Conservation (phyloP, 345 rosid species). For the Salix exigua region DNA sequence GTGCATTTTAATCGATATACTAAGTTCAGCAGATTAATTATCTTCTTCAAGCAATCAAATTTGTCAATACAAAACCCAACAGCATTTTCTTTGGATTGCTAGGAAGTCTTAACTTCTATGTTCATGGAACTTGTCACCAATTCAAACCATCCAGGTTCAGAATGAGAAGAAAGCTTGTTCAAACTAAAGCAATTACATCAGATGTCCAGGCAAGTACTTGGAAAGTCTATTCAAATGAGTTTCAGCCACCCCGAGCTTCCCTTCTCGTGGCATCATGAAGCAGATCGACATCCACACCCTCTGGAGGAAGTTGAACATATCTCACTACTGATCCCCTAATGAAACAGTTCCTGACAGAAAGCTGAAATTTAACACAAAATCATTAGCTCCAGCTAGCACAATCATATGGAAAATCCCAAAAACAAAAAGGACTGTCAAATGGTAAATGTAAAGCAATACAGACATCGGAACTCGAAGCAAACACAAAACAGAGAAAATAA, state of each 20-base stretch:
- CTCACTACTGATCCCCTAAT: conserved; percentile 98
- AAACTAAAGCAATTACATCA: conserved; percentile 20
- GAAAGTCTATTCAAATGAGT: neutral
- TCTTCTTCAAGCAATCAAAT: neutral
- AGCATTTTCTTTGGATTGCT: neutral
- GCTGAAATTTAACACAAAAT: conserved; percentile 47
- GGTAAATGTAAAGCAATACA: neutral
- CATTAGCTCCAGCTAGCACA: neutral
- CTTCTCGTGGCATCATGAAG: conserved; percentile 99
- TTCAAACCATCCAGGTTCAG: neutral
- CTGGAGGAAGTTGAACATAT: conserved; percentile 92
- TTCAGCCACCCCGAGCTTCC: conserved; percentile 96
- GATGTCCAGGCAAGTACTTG: conserved; percentile 13
- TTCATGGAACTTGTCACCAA: neutral
- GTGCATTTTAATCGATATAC: neutral
- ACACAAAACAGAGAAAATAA: neutral
- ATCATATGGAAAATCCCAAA: neutral
- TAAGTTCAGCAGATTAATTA: neutral
- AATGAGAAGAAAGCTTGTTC: conserved; percentile 15
- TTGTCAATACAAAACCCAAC: neutral
- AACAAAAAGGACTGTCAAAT: neutral
- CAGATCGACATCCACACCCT: conserved; percentile 90
- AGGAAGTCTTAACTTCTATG: neutral
- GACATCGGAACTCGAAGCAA: neutral
- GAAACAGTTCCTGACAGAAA: conserved; percentile 97